These are phyloP conservation scores for Calocybe gangraenosa DNA, from an alignment of 768 basidiomycete species.

Conservation along the genomic window DNA sequence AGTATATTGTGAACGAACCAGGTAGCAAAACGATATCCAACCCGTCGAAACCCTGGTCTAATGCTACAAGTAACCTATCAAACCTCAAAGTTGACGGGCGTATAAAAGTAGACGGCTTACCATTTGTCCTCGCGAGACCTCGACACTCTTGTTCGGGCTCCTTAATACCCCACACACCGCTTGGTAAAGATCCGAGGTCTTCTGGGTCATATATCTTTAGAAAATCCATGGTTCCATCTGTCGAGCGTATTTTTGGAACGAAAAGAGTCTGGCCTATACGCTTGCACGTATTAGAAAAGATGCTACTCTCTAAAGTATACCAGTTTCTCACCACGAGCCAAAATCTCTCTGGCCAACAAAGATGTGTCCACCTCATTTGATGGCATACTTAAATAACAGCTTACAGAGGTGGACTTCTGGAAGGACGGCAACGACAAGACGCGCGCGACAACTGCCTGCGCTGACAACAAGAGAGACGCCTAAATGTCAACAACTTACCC, in stretches of 20 bases:
- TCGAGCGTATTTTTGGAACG: slow-evolving; percentile 58
- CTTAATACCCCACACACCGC: slow-evolving; percentile 71
- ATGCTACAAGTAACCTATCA: slow-evolving; percentile 21
- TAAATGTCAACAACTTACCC: background rate
- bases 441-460: slow-evolving; percentile 40
- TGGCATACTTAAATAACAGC: slow-evolving; percentile 84
- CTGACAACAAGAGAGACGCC: slow-evolving; percentile 23
- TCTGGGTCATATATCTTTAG: slow-evolving; percentile 53
- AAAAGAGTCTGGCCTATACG: slow-evolving; percentile 60
- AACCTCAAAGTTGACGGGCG: background rate
- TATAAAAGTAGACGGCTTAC: slow-evolving; percentile 31
- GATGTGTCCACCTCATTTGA: slow-evolving; percentile 63
- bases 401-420: slow-evolving; percentile 41
- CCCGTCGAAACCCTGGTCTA: slow-evolving; percentile 31
- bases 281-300: background rate
- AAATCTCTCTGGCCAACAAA: slow-evolving; percentile 43
- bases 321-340: slow-evolving; percentile 45
- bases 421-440: slow-evolving; percentile 53
- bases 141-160: slow-evolving; percentile 52
- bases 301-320: background rate
- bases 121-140: slow-evolving; percentile 41
- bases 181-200: slow-evolving; percentile 55
- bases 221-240: slow-evolving; percentile 57
- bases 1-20: slow-evolving; percentile 34
- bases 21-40: slow-evolving; percentile 68